Evolutionary conservation across 129 eudicot species (phyloP).

Genomic region (Flaveria sonorensis): DNA sequence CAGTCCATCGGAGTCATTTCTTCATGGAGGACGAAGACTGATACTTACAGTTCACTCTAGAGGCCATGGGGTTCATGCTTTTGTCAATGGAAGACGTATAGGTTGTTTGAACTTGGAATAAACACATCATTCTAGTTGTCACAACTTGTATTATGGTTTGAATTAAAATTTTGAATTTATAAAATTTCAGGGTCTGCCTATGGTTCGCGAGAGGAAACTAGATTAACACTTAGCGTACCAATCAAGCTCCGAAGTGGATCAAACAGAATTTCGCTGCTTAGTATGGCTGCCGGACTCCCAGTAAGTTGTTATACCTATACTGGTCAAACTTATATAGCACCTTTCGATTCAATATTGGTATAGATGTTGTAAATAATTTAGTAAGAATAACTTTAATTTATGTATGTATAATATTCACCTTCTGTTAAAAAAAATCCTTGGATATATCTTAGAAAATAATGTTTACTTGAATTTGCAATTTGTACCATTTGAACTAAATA

Average conservation of each 20-base stretch:
- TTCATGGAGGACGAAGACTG: constrained; percentile 59
- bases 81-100: constrained; percentile 60
- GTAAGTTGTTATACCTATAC: constrained; percentile 52
- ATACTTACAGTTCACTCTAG: constrained; percentile 63
- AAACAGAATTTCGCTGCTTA: constrained; percentile 67
- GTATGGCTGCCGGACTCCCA: constrained; percentile 85
- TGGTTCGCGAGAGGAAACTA: constrained; percentile 57
- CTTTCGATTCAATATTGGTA: background rate
- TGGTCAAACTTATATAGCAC: constrained; percentile 4
- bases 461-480: background rate
- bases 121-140: background rate
- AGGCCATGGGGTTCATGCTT: constrained; percentile 85
- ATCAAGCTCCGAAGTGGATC: constrained; percentile 62
- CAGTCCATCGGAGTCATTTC: constrained; percentile 60
- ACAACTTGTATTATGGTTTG: constrained; percentile 16
- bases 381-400: background rate
- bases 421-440: background rate
- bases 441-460: background rate
- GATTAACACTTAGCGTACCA: constrained; percentile 50
- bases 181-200: constrained; percentile 68
- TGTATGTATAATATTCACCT: background rate
- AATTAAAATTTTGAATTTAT: background rate
- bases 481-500: constrained; percentile 2
- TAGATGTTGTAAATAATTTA: too few species aligned
- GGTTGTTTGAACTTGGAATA: constrained; percentile 39